Conservation (phyloP, 345 rosid genomes). For the Moricandia moricandioides region DNA sequence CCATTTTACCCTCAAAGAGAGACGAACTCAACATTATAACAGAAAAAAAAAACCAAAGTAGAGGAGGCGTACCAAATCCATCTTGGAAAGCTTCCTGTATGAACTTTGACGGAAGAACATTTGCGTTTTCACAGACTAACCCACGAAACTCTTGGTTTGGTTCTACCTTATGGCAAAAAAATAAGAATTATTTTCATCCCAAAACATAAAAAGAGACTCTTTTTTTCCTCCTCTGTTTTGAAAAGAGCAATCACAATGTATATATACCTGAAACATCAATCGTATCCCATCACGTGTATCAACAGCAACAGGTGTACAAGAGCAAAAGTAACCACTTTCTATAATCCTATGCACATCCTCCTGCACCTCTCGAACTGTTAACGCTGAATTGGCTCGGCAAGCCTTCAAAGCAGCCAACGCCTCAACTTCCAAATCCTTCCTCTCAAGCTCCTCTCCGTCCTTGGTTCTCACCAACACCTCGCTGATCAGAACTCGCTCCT, state of each 20-base stretch:
- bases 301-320: slow-evolving; percentile 88
- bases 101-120: slow-evolving; percentile 88
- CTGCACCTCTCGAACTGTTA: slow-evolving; percentile 79
- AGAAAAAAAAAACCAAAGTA: neutral
- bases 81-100: slow-evolving; percentile 69
- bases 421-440: slow-evolving; percentile 83
- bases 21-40: neutral
- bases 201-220: neutral
- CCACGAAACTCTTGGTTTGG: slow-evolving; percentile 94
- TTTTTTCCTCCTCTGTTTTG: neutral
- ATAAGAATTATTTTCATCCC: slow-evolving; percentile 24
- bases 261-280: slow-evolving; percentile 82
- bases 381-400: slow-evolving; percentile 80
- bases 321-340: slow-evolving; percentile 78
- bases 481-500: slow-evolving; percentile 85
- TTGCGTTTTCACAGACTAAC: slow-evolving; percentile 91
- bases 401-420: slow-evolving; percentile 81
- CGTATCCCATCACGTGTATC: slow-evolving; percentile 92
- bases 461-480: slow-evolving; percentile 91
- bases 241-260: neutral
- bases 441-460: slow-evolving; percentile 91
- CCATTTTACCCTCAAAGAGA: neutral
- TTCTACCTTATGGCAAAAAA: slow-evolving; percentile 85
- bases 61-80: slow-evolving; percentile 62
- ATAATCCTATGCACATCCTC: slow-evolving; percentile 94